A percentile compares a stretch with the other conserved stretches of the same genome.
Conservation (phyloP, 2,329 filamentous ascomycete species). For the Nothomitra cinnamomea region DNA sequence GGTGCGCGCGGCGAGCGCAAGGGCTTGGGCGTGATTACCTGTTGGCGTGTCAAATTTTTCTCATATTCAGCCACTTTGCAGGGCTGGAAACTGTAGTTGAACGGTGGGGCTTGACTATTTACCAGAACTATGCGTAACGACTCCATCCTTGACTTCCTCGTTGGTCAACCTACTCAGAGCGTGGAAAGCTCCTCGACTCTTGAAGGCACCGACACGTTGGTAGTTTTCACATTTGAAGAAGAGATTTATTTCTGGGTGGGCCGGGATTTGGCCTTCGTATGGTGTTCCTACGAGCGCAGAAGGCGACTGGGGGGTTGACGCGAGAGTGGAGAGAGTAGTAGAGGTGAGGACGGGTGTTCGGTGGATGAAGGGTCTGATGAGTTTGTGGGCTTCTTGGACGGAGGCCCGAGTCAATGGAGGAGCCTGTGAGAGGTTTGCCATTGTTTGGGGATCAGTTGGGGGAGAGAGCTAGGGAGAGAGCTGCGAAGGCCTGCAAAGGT, state of each 20-base stretch:
- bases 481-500: too few species aligned
- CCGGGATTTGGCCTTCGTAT: slow-evolving; percentile 39
- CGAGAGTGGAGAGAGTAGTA: slow-evolving; percentile 53
- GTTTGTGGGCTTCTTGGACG: slow-evolving; percentile 51
- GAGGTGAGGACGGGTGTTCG: slow-evolving; percentile 70
- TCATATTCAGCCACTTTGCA: too few species aligned
- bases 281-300: slow-evolving; percentile 37
- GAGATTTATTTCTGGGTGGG: slow-evolving; percentile 49
- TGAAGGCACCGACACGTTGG: slow-evolving; percentile 84
- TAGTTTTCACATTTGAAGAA: slow-evolving; percentile 96
- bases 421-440: slow-evolving; percentile 28
- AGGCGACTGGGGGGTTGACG: slow-evolving; percentile 48
- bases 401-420: slow-evolving; percentile 56
- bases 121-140: slow-evolving; percentile 85
- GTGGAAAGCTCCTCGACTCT: slow-evolving; percentile 80
- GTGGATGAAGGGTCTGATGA: slow-evolving; percentile 64
- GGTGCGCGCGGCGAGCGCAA: slow-evolving; percentile 65
- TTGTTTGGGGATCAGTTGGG: slow-evolving; percentile 12
- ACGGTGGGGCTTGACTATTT: slow-evolving; percentile 18
- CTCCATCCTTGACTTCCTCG: slow-evolving; percentile 46
- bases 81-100: too few species aligned
- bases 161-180: slow-evolving; percentile 56
- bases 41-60: not conserved
- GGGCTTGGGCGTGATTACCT: slow-evolving; percentile 92
- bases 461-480: too few species aligned